These are phyloP conservation scores for Boletus reticuloceps DNA, from an alignment of 768 basidiomycete genomes.

Conservation along the genomic window DNA sequence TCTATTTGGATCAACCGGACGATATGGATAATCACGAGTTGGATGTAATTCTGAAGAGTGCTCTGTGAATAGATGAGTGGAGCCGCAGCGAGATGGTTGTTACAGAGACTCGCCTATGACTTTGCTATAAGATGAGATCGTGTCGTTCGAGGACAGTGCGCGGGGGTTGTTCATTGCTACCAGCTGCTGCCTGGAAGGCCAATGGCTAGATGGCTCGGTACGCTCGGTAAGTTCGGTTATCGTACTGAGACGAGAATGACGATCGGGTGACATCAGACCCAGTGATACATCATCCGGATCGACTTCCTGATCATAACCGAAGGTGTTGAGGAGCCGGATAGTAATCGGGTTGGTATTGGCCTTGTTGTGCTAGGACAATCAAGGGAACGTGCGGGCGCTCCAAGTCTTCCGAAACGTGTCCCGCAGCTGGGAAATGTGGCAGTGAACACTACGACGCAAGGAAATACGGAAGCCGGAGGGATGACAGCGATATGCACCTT, in stretches of 20 bases:
- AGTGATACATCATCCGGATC: conserved; percentile 31
- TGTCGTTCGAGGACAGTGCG: conserved; percentile 31
- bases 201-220: conserved; percentile 54
- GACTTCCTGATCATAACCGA: conserved; percentile 21
- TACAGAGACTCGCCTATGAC: conserved; percentile 48
- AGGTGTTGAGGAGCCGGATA: conserved; percentile 23
- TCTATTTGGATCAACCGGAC: conserved; percentile 48
- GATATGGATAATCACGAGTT: conserved; percentile 6
- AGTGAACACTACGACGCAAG: conserved; percentile 15
- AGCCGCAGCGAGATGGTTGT: background rate
- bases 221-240: conserved; percentile 69
- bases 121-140: conserved; percentile 62
- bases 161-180: conserved; percentile 40
- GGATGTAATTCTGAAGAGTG: conserved; percentile 4
- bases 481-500: conserved; percentile 53
- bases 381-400: conserved; percentile 53
- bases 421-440: conserved; percentile 17
- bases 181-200: conserved; percentile 43
- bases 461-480: conserved; percentile 25
- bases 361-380: conserved; percentile 60
- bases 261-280: conserved; percentile 32
- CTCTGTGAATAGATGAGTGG: conserved; percentile 18
- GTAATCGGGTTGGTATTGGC: conserved; percentile 35
- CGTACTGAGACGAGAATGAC: conserved; percentile 48
- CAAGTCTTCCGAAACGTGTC: conserved; percentile 25